phyloP scores from a whole-genome alignment of 1,284 basidiomycete genomes.

The Ustilago bromivora region DNA sequence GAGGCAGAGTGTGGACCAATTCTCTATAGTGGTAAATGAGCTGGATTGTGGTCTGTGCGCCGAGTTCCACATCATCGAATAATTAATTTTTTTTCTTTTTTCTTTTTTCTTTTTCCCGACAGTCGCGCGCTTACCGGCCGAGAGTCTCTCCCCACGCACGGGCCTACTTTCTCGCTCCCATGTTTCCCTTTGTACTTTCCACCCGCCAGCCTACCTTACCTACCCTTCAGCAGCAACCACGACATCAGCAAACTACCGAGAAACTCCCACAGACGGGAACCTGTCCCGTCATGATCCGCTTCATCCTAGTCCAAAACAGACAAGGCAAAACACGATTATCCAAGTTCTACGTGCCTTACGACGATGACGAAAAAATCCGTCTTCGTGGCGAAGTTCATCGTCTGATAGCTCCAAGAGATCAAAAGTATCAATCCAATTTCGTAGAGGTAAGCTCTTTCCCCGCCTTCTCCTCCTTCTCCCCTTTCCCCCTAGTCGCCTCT shows the following conservation, averaged over 20 bases:
- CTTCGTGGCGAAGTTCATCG: slow-evolving; percentile 94
- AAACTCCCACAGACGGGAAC: too few relatives aligned
- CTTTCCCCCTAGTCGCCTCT: neutral
- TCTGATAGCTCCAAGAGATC: slow-evolving; percentile 93
- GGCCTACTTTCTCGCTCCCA: neutral
- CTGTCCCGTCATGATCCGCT: slow-evolving; percentile 80
- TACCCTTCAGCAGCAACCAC: too few relatives aligned
- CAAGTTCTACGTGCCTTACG: slow-evolving; percentile 90
- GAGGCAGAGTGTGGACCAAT: neutral
- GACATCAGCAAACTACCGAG: too few relatives aligned
- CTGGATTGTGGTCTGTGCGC: neutral
- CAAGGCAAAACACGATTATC: slow-evolving; percentile 97
- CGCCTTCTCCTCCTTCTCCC: neutral
- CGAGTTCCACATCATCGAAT: neutral
- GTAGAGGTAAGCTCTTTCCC: slow-evolving; percentile 82
- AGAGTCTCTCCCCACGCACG: neutral
- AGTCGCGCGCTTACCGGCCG: neutral
- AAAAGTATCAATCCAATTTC: slow-evolving; percentile 99
- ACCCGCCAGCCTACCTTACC: neutral
- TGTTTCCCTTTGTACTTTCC: slow-evolving; percentile 10
- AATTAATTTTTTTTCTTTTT: neutral
- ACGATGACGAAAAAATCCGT: slow-evolving; percentile 77
- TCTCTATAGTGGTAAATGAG: neutral
- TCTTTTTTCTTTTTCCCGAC: neutral
- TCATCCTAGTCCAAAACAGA: slow-evolving; percentile 93